Evolutionary conservation across 2,329 filamentous ascomycete genomes (phyloP).

Genomic region (Fusarium kyushuense): DNA sequence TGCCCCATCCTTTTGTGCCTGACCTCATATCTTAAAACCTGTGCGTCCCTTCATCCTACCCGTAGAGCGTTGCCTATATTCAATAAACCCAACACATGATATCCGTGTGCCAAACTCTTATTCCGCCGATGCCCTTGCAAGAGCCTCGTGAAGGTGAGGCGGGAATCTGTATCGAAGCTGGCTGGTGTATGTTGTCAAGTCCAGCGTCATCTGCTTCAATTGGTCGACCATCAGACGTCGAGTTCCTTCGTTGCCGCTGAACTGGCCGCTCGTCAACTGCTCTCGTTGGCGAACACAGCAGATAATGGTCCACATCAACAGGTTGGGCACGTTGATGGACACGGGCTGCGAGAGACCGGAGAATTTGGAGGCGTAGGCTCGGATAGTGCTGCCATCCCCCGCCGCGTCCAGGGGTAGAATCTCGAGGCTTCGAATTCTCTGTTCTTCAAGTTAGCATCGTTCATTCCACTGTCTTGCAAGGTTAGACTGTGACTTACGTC

Average conservation of each 20-base stretch:
- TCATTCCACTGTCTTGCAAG: not conserved
- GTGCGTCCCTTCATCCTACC: constrained; percentile 6
- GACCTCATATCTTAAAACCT: constrained; percentile 13
- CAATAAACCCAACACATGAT: constrained; percentile 19
- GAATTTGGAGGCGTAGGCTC: constrained; percentile 84
- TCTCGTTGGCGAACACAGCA: constrained; percentile 85
- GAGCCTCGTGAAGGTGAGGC: constrained; percentile 85
- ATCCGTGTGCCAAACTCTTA: constrained; percentile 13
- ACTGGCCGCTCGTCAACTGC: constrained; percentile 76
- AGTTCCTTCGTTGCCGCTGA: constrained; percentile 77
- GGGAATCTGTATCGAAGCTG: constrained; percentile 92
- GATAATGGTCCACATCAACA: constrained; percentile 93
- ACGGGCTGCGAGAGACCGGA: constrained; percentile 82
- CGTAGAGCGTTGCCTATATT: constrained; percentile 25
- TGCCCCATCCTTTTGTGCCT: constrained; percentile 9
- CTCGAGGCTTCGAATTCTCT: constrained; percentile 79
- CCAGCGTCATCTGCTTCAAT: constrained; percentile 83
- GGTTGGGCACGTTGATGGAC: constrained; percentile 87
- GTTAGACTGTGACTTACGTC: constrained; percentile 62
- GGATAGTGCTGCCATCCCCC: constrained; percentile 83
- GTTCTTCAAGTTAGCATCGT: constrained; percentile 37
- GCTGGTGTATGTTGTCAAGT: constrained; percentile 93
- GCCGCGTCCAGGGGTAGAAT: constrained; percentile 83
- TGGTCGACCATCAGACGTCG: constrained; percentile 74
- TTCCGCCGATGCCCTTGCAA: constrained; percentile 84